A percentile compares a stretch with the other conserved stretches of the same genome.
Conservation (phyloP, 192 early-diverging fungal species). For the Coemansia sp. region DNA sequence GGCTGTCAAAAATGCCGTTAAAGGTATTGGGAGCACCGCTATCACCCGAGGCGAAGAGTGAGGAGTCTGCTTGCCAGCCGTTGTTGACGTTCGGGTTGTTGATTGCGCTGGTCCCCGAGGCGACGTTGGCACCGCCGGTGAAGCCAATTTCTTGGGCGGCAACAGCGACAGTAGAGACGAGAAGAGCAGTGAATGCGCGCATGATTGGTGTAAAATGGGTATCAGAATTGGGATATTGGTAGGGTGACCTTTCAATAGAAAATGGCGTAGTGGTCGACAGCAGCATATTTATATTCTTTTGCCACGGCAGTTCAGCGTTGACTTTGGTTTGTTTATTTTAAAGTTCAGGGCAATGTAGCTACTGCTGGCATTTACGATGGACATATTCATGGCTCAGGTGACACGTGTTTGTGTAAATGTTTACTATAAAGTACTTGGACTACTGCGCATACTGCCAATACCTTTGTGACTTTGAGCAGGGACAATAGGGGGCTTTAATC, state of each 20-base stretch:
- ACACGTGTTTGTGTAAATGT: neutral
- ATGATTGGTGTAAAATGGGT: constrained; percentile 3
- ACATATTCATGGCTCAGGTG: neutral
- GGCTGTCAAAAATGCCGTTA: constrained; percentile 23
- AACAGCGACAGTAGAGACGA: constrained; percentile 14
- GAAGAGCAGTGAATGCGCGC: constrained; percentile 22
- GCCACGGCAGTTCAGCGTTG: neutral
- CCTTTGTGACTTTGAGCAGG: neutral
- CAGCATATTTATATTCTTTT: neutral
- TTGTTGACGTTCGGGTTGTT: constrained; percentile 40
- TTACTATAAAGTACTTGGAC: neutral
- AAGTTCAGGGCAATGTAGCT: neutral
- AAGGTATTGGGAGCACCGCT: constrained; percentile 10
- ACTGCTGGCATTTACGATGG: neutral
- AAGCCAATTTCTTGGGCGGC: constrained; percentile 38
- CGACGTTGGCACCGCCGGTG: constrained; percentile 13
- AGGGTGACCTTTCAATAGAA: neutral
- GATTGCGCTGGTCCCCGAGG: constrained; percentile 31
- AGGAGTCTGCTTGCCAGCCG: constrained; percentile 25
- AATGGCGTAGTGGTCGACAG: neutral
- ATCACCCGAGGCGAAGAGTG: constrained; percentile 19
- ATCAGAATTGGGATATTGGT: neutral
- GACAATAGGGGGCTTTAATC: neutral
- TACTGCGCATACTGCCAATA: constrained; percentile 1
- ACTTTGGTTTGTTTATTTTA: neutral